Conservation (phyloP, 257 asterid genomes). For the Nicotiana undulata region DNA sequence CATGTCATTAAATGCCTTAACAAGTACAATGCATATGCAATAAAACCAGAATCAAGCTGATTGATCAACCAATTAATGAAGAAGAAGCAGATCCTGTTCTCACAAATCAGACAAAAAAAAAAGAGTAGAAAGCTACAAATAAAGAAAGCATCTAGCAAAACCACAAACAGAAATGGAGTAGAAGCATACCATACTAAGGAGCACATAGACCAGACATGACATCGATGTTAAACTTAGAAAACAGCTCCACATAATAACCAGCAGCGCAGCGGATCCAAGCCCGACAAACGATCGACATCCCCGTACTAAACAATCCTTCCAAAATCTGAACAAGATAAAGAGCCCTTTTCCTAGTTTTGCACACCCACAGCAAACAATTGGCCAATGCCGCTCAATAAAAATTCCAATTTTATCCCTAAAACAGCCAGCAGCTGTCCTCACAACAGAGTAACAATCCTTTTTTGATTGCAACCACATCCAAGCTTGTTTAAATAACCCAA, state of each 20-base stretch:
- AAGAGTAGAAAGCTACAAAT: not conserved
- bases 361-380: constrained; percentile 79
- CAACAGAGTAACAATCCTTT: constrained; percentile 58
- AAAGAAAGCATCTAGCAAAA: not conserved
- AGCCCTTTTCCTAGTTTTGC: constrained; percentile 45
- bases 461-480: constrained; percentile 89
- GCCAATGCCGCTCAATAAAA: constrained; percentile 89
- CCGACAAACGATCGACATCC: constrained; percentile 67
- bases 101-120: not conserved
- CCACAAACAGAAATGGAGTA: constrained; percentile 2
- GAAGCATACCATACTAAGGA: constrained; percentile 85
- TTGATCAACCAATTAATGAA: not conserved
- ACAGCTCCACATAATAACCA: constrained; percentile 95
- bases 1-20: not conserved
- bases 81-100: constrained; percentile 6
- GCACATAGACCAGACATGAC: constrained; percentile 84
- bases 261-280: constrained; percentile 88
- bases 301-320: constrained; percentile 65
- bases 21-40: not conserved
- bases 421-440: constrained; percentile 43
- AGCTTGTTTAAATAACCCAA: constrained; percentile 83
- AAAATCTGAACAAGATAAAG: constrained; percentile 50
- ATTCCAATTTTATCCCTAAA: constrained; percentile 64
- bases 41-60: not conserved
- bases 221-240: constrained; percentile 91